Evolutionary conservation across 495 filamentous ascomycete species (phyloP).

Genomic region (Penicillium antarcticum): DNA sequence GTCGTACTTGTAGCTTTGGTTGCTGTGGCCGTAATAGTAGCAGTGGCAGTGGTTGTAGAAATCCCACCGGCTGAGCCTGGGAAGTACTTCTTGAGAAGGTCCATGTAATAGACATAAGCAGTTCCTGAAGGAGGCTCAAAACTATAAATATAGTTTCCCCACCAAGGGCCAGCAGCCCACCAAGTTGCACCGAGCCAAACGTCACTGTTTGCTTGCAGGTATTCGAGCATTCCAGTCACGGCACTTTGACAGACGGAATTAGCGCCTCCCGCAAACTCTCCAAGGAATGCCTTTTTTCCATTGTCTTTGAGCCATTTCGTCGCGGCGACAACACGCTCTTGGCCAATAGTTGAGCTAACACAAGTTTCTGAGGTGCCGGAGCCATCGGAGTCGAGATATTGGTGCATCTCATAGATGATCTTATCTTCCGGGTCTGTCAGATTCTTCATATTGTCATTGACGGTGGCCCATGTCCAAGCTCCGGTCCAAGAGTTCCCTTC

Average conservation of each 20-base stretch:
- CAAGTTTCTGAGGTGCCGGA: conserved; percentile 56
- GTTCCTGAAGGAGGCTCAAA: conserved; percentile 54
- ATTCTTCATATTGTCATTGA: conserved; percentile 46
- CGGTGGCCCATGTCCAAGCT: conserved; percentile 49
- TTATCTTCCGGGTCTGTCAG: conserved; percentile 50
- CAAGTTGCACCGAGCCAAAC: conserved; percentile 66
- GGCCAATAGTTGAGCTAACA: conserved; percentile 57
- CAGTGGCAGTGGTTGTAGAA: conserved; percentile 3
- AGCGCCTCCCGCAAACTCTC: conserved; percentile 67
- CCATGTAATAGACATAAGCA: conserved; percentile 37
- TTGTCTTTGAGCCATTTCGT: conserved; percentile 66
- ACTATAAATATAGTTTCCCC: conserved; percentile 52
- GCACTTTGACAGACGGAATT: conserved; percentile 61
- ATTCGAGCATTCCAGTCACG: conserved; percentile 56
- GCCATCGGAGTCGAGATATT: conserved; percentile 34
- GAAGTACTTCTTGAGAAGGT: conserved; percentile 21
- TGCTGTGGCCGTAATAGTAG: conserved; percentile 2
- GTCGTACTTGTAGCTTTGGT: conserved; percentile 1
- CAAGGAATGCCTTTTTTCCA: conserved; percentile 59
- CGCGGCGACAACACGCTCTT: conserved; percentile 56
- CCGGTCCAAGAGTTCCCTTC: conserved; percentile 67
- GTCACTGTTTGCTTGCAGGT: conserved; percentile 55
- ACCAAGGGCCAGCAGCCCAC: conserved; percentile 64
- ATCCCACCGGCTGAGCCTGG: conserved; percentile 3
- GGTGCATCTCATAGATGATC: conserved; percentile 9